These are phyloP conservation scores for Tetrahymena malaccensis DNA, from an alignment of 73 alveolate species.

Conservation along the genomic window DNA sequence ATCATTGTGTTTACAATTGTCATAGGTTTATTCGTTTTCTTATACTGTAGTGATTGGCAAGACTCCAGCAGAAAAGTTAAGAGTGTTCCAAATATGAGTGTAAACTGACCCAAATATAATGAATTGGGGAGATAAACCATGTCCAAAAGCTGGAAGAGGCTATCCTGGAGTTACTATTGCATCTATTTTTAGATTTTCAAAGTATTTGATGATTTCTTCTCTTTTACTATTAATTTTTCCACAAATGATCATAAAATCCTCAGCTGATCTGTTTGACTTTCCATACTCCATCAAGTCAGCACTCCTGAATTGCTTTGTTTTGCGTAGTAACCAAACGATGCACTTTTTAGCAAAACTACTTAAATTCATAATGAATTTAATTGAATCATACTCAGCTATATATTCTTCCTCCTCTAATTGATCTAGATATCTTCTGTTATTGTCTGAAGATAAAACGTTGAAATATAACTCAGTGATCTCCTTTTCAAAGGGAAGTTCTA, in stretches of 20 bases:
- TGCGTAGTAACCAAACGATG: neutral
- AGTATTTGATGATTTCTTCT: slow-evolving; percentile 34
- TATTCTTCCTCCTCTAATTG: slow-evolving; percentile 23
- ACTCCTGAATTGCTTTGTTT: neutral
- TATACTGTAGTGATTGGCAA: slow-evolving; percentile 11
- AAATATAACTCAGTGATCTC: neutral
- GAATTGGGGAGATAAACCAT: slow-evolving; percentile 27
- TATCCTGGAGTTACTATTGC: slow-evolving; percentile 54
- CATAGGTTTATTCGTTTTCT: slow-evolving; percentile 6
- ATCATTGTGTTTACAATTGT: slow-evolving; percentile 14
- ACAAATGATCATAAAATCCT: neutral
- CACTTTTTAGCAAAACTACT: neutral
- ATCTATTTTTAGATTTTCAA: slow-evolving; percentile 41
- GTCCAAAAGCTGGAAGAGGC: slow-evolving; percentile 60
- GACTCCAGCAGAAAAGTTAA: slow-evolving; percentile 17
- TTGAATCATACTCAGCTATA: neutral
- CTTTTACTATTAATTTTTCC: neutral
- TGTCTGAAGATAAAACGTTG: neutral
- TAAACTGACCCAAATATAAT: slow-evolving; percentile 15
- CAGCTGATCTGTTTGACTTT: neutral
- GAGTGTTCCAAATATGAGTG: slow-evolving; percentile 18
- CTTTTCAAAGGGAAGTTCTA: neutral
- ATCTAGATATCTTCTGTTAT: neutral
- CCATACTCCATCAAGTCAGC: neutral
- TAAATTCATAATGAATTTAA: neutral